Evolutionary conservation across 352 stramenopile species (phyloP).

Genomic region (Aphanomyces cochlioides): DNA sequence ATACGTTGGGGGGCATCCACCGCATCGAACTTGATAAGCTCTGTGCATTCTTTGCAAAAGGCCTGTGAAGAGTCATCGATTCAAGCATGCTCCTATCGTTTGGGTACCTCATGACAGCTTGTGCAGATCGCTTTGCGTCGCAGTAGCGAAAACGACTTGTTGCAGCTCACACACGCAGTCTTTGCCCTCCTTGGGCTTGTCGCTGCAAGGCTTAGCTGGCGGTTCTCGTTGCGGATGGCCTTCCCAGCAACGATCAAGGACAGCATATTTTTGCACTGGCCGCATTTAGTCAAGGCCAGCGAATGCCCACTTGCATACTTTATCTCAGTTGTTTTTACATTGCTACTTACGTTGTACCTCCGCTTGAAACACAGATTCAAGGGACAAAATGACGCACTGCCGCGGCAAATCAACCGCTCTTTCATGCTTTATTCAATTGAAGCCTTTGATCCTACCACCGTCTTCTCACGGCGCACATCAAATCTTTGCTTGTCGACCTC

Average conservation of each 20-base stretch:
- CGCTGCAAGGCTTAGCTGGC: background rate
- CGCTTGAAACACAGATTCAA: too few relatives aligned
- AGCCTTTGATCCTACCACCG: too few relatives aligned
- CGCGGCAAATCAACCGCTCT: too few relatives aligned
- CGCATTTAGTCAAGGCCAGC: background rate
- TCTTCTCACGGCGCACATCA: too few relatives aligned
- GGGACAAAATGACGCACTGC: too few relatives aligned
- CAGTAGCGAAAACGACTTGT: conserved; percentile 5
- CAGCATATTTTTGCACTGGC: background rate
- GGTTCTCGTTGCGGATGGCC: conserved; percentile 5
- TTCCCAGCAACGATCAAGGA: conserved; percentile 13
- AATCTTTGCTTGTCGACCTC: too few relatives aligned
- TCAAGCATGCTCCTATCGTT: background rate
- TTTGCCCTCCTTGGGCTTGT: background rate
- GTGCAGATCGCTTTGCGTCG: conserved; percentile 4
- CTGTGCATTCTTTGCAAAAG: conserved; percentile 12
- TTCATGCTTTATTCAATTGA: too few relatives aligned
- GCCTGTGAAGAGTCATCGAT: background rate
- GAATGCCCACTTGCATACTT: background rate
- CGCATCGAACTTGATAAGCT: background rate
- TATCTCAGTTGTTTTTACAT: too few relatives aligned
- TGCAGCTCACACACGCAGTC: background rate
- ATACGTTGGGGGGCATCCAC: background rate
- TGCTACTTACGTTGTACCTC: too few relatives aligned
- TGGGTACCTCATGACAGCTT: background rate